Conservation (phyloP, 2,329 filamentous ascomycete genomes). For the Hypoxylon sp. region DNA sequence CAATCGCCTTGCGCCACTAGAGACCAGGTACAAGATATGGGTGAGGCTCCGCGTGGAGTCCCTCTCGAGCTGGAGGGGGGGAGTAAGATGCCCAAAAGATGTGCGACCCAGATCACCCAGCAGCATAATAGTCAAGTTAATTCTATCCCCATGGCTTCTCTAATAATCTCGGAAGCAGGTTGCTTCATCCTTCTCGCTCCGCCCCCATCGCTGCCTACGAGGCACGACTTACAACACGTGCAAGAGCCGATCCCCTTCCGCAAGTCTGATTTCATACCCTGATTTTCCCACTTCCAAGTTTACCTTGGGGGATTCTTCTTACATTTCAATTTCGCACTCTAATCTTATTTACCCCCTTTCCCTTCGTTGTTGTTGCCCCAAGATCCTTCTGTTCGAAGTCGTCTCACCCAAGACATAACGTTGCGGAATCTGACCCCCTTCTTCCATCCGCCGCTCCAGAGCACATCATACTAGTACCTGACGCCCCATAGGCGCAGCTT, state of each 20-base stretch:
- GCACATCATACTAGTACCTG: conserved; percentile 2
- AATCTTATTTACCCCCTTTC: conserved; percentile 17
- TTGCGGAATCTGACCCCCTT: conserved; percentile 8
- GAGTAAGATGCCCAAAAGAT: conserved; percentile 25
- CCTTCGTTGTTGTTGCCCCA: conserved; percentile 15
- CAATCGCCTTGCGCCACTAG: conserved; percentile 31
- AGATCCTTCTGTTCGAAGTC: conserved; percentile 13
- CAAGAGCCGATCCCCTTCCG: conserved; percentile 21
- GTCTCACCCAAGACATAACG: conserved; percentile 18
- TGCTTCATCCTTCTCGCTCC: conserved; percentile 30
- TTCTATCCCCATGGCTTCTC: conserved; percentile 26
- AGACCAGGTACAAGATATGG: conserved; percentile 4
- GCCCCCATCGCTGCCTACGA: conserved; percentile 34
- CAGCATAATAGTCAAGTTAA: conserved; percentile 32
- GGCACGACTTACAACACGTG: conserved; percentile 20
- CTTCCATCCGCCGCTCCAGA: conserved; percentile 3
- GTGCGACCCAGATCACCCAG: conserved; percentile 16
- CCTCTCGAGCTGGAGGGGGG: conserved; percentile 17
- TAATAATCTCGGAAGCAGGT: conserved; percentile 28
- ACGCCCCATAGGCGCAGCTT: not conserved
- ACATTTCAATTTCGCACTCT: conserved; percentile 17
- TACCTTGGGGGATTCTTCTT: conserved; percentile 13
- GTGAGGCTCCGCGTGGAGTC: conserved; percentile 33
- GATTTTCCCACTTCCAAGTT: conserved; percentile 13
- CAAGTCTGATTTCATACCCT: conserved; percentile 24